Base-by-base conservation (phyloP, 352 stramenopile species). In the Globisporangium sylvaticum region DNA sequence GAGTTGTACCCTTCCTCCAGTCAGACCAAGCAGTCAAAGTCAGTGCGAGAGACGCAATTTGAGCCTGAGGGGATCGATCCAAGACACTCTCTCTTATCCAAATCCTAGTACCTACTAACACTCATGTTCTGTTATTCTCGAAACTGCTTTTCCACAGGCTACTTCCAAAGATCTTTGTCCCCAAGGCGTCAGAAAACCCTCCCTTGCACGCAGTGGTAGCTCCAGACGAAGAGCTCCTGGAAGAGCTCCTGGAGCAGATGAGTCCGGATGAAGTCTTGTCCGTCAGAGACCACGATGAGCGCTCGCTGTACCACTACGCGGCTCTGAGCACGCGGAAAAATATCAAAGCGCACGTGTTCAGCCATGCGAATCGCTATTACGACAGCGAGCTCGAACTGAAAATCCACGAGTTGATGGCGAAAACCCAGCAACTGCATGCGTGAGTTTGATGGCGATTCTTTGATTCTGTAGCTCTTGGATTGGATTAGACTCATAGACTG, bases 241-340 rank as follows among this genome's bases (percentile, higher is more conserved):
- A 62, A 15, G 60, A 65, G 14, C 71, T 70, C 31, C 32, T 86
- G 7, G 7, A 50, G 1, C n/a, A 72, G 4, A 64, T 64, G 42
- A 71, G 70, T 0, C 77, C 78, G 9, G 53, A 66, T 52, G 63
- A 86, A 42, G 53, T 83, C 12, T 46, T 86, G 9, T 25, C 44
- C 3, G 65, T 84, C 27, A 64, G 77, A 7, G 78, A 89, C 34
- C 22, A 42, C 1, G 42, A 58, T 1, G 58, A 70, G 31, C 75
- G 76, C 9, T 74, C 68, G 0, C 54, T 83, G 6, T 89, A 87
- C 29, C 80, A 89, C 61, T 89, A 89, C 58, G 80, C 73, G 4
- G 70, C 72, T 12, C 65, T 89, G n/a, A 77, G 66, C 3, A 65
- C 50, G 12, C 42, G 60, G 10, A 68, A 67, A 7, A 7, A 12